Evolutionary conservation across 257 asterid species (phyloP).

Genomic region (Echites panduratus): DNA sequence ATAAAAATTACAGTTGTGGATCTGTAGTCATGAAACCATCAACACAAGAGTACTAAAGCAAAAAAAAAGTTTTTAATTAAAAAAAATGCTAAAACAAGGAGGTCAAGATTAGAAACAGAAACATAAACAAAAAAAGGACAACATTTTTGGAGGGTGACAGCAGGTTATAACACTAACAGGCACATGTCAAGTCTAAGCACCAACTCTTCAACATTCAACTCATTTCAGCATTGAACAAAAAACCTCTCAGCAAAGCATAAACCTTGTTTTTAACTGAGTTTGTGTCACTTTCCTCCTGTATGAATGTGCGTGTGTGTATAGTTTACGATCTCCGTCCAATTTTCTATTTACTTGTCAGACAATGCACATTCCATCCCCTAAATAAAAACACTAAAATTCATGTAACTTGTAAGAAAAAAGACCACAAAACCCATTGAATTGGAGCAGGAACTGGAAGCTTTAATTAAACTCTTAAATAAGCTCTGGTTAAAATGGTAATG

Average conservation of each 20-base stretch:
- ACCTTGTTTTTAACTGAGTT: neutral
- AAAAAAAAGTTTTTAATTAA: too few species aligned
- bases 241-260: neutral
- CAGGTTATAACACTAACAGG: neutral
- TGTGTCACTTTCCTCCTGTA: neutral
- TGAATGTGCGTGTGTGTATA: too few species aligned
- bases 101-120: neutral
- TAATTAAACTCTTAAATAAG: too few species aligned
- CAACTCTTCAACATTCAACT: neutral
- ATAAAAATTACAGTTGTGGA: neutral
- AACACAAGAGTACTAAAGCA: neutral
- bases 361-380: too few species aligned
- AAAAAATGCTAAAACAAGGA: neutral
- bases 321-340: too few species aligned
- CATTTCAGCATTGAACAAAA: neutral
- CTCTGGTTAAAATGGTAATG: too few species aligned
- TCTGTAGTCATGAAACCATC: neutral
- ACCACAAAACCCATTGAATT: too few species aligned
- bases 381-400: too few species aligned
- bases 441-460: too few species aligned
- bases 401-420: too few species aligned
- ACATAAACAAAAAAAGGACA: neutral
- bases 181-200: neutral
- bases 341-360: too few species aligned
- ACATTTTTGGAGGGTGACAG: neutral